A percentile compares a stretch with the other conserved stretches of the same genome.
These are phyloP conservation scores for Musa beccarii DNA, from an alignment of 176 grass and related monocot genomes.

Conservation along the genomic window DNA sequence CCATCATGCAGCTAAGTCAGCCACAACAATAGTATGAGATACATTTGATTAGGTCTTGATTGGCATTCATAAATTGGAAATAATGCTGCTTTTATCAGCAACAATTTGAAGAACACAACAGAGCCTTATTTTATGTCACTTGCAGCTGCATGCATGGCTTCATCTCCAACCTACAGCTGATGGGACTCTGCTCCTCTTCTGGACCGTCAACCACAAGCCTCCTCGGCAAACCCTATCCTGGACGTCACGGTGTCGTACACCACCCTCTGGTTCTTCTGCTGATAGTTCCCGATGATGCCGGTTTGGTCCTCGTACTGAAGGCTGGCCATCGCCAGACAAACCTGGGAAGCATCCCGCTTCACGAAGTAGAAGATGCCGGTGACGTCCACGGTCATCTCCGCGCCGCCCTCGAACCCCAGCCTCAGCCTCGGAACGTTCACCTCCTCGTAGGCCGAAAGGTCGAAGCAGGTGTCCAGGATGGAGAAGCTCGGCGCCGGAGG, in stretches of 20 bases:
- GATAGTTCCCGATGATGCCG: slow-evolving; percentile 85
- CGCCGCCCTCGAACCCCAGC: slow-evolving; percentile 53
- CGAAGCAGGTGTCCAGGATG: slow-evolving; percentile 82
- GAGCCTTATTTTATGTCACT: too few relatives aligned
- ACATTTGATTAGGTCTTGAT: too few relatives aligned
- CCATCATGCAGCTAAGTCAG: too few relatives aligned
- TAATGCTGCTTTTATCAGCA: too few relatives aligned
- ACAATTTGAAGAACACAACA: too few relatives aligned
- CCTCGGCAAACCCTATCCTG: slow-evolving; percentile 68
- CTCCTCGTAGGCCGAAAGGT: slow-evolving; percentile 55
- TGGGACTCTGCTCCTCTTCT: too few relatives aligned
- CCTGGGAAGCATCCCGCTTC: slow-evolving; percentile 74
- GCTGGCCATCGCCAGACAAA: slow-evolving; percentile 69
- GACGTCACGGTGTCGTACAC: slow-evolving; percentile 63
- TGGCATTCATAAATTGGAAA: too few relatives aligned
- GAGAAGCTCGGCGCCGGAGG: slow-evolving; percentile 49
- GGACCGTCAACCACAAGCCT: slow-evolving; percentile 40
- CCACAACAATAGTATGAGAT: too few relatives aligned
- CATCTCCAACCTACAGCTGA: too few relatives aligned
- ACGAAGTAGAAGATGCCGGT: slow-evolving; percentile 77
- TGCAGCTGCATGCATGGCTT: too few relatives aligned
- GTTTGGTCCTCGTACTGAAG: slow-evolving; percentile 67
- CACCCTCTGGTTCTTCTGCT: slow-evolving; percentile 93
- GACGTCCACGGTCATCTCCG: slow-evolving; percentile 42
- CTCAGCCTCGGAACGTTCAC: slow-evolving; percentile 59